phyloP scores from a whole-genome alignment of 352 stramenopile genomes.

The Phytophthora ramorum region DNA sequence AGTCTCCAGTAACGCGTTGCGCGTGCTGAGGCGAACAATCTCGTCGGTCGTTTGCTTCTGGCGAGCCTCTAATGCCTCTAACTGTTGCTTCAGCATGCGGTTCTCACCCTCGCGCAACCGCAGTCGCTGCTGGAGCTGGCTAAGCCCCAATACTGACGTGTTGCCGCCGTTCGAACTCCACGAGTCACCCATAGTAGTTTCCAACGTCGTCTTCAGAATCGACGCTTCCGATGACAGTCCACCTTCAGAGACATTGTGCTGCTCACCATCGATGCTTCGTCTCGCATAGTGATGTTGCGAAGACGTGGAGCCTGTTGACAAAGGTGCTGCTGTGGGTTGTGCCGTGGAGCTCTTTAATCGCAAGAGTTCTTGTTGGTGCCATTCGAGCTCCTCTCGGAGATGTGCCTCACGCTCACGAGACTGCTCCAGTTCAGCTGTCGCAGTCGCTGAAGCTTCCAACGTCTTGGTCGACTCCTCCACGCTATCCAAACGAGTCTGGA shows the following conservation, averaged over 20 bases:
- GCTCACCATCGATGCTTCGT: conserved; percentile 27
- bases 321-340: conserved; percentile 13
- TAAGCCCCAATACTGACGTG: conserved; percentile 74
- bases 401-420: conserved; percentile 49
- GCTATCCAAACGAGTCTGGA: conserved; percentile 39
- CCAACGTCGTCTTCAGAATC: conserved; percentile 67
- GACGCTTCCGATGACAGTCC: conserved; percentile 53
- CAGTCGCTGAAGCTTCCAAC: conserved; percentile 9
- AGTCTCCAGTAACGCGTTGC: conserved; percentile 77
- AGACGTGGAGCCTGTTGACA: conserved; percentile 33
- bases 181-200: conserved; percentile 42
- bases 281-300: conserved; percentile 28
- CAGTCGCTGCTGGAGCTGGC: conserved; percentile 77
- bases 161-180: conserved; percentile 33
- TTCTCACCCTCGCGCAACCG: conserved; percentile 81
- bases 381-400: conserved; percentile 66
- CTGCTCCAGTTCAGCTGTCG: conserved; percentile 49
- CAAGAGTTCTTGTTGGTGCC: conserved; percentile 64
- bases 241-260: conserved; percentile 14
- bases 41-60: conserved; percentile 77
- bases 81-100: conserved; percentile 73
- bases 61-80: conserved; percentile 64
- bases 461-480: conserved; percentile 19
- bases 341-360: conserved; percentile 41
- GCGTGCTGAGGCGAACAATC: conserved; percentile 75